phyloP scores from a whole-genome alignment of 2,329 filamentous ascomycete genomes.

The Daldinia sp. region DNA sequence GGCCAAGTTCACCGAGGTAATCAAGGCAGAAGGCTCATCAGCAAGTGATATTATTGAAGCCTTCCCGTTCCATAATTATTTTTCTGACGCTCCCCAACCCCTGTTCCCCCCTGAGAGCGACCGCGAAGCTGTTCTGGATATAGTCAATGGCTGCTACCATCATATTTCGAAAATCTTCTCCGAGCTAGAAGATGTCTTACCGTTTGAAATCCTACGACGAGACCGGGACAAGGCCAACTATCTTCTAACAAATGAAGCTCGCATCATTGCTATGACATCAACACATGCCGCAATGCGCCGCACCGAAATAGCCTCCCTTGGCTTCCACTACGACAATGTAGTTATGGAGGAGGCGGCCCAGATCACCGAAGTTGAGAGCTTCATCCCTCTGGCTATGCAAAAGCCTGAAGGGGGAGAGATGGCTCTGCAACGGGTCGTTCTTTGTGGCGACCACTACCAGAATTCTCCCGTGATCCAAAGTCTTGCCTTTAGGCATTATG shows the following conservation, averaged over 20 bases:
- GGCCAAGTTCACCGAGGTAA: slow-evolving; percentile 81
- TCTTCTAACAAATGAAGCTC: slow-evolving; percentile 92
- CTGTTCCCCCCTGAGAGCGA: slow-evolving; percentile 78
- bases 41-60: slow-evolving; percentile 73
- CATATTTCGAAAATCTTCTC: slow-evolving; percentile 93
- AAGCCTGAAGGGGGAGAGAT: slow-evolving; percentile 79
- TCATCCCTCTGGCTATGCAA: slow-evolving; percentile 94
- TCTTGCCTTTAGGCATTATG: slow-evolving; percentile 91
- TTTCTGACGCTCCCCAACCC: slow-evolving; percentile 86
- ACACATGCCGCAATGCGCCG: slow-evolving; percentile 96
- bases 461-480: slow-evolving; percentile 97
- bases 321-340: slow-evolving; percentile 97
- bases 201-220: slow-evolving; percentile 91
- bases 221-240: slow-evolving; percentile 97
- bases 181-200: slow-evolving; percentile 90
- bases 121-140: slow-evolving; percentile 76
- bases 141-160: slow-evolving; percentile 85
- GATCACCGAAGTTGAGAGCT: slow-evolving; percentile 97
- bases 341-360: slow-evolving; percentile 99
- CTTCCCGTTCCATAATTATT: slow-evolving; percentile 92
- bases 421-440: slow-evolving; percentile 85
- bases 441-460: slow-evolving; percentile 95
- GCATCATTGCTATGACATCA: slow-evolving; percentile 98
- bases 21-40: slow-evolving; percentile 67
- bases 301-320: slow-evolving; percentile 89